These are phyloP conservation scores for Eucalyptus cloeziana DNA, from an alignment of 345 rosid species.

Conservation along the genomic window DNA sequence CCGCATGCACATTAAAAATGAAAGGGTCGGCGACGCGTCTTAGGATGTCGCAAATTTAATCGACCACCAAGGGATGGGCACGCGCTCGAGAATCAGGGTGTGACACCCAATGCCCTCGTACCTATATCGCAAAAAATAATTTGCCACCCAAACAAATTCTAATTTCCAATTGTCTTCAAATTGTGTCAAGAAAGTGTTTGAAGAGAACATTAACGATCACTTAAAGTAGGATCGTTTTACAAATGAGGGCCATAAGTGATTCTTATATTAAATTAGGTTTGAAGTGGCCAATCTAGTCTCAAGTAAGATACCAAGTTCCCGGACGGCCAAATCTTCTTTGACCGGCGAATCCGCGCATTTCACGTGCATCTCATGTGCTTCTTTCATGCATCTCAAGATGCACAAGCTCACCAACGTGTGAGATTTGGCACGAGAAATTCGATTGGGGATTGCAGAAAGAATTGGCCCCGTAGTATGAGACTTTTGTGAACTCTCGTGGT, in stretches of 20 bases:
- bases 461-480: conserved; percentile 18
- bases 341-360: not conserved
- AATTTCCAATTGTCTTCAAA: not conserved
- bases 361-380: not conserved
- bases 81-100: no score
- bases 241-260: not conserved
- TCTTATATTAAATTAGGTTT: not conserved
- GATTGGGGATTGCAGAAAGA: conserved; percentile 35
- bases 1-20: no score
- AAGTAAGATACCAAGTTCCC: not conserved
- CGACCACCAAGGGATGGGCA: no score
- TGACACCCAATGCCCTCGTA: not conserved
- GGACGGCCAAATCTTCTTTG: not conserved
- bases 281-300: not conserved
- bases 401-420: not conserved
- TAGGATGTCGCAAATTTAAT: no score
- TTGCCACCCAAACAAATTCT: not conserved
- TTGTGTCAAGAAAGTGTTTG: not conserved
- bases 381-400: not conserved
- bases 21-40: no score
- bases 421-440: not conserved
- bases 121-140: not conserved
- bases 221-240: not conserved
- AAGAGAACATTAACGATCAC: no score
- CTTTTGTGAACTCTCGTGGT: conserved; percentile 40